Conservation (phyloP, 805 yeast genomes). For the Lachancea kluyveri region DNA sequence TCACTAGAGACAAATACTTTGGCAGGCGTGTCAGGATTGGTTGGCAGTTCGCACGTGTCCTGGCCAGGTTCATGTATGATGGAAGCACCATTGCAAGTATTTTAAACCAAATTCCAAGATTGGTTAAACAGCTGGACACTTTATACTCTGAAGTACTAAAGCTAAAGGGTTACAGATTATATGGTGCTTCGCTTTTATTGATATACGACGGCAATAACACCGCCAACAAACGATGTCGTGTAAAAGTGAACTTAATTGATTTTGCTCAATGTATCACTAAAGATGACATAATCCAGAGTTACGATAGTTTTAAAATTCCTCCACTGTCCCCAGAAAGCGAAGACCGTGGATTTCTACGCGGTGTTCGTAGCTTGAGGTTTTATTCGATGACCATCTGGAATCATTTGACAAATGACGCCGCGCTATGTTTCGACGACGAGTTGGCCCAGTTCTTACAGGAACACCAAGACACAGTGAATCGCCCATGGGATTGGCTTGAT, state of each 20-base stretch:
- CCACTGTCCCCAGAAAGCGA: conserved; percentile 58
- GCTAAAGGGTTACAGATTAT: conserved; percentile 74
- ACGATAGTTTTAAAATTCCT: conserved; percentile 51
- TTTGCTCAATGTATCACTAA: conserved; percentile 89
- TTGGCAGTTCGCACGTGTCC: conserved; percentile 64
- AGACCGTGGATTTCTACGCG: conserved; percentile 83
- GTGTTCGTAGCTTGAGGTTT: conserved; percentile 62
- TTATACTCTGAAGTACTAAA: conserved; percentile 47
- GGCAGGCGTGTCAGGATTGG: conserved; percentile 77
- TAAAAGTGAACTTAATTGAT: conserved; percentile 75
- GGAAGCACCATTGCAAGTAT: conserved; percentile 57
- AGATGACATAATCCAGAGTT: conserved; percentile 38
- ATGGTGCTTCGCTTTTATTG: conserved; percentile 82
- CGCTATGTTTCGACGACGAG: conserved; percentile 20
- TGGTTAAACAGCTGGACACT: conserved; percentile 55
- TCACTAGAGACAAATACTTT: conserved; percentile 83
- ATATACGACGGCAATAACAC: conserved; percentile 70
- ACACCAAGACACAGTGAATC: conserved; percentile 17
- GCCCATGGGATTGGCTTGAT: conserved; percentile 35
- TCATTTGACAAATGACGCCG: conserved; percentile 41
- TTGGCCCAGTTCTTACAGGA: conserved; percentile 15
- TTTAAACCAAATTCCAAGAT: conserved; percentile 55
- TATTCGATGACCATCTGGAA: conserved; percentile 60
- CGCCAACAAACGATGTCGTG: conserved; percentile 18
- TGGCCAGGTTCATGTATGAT: conserved; percentile 75